phyloP scores from a whole-genome alignment of 163 green algal species.

The Coccomyxa subellipsoidea region DNA sequence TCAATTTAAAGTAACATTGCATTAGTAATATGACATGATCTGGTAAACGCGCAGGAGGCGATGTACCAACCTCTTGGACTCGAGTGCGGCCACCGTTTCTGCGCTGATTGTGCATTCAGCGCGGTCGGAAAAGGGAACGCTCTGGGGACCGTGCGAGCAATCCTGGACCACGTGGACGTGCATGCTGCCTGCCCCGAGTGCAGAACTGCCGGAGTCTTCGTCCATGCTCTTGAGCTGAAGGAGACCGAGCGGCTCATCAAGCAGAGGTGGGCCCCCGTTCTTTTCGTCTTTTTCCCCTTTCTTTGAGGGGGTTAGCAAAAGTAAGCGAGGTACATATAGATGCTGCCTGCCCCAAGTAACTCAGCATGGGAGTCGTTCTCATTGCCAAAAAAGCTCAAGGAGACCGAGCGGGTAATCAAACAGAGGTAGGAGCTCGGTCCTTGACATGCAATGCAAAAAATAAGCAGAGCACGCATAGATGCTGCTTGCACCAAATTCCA shows the following conservation, averaged over 20 bases:
- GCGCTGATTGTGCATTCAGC: constrained; percentile 19
- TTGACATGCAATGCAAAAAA: neutral
- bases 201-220: neutral
- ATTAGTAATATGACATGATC: too few species aligned
- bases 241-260: constrained; percentile 5
- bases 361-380: neutral
- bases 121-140: constrained; percentile 6
- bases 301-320: too few species aligned
- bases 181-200: constrained; percentile 6
- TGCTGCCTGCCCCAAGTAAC: too few species aligned
- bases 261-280: neutral
- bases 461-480: neutral
- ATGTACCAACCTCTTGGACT: constrained; percentile 24
- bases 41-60: constrained; percentile 23
- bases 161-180: neutral
- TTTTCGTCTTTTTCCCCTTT: neutral
- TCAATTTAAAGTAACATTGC: too few species aligned
- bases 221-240: neutral
- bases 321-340: too few species aligned
- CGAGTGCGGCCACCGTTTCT: constrained; percentile 26
- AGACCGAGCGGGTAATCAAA: neutral
- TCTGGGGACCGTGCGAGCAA: neutral
- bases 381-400: neutral
- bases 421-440: neutral
- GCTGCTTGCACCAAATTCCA: neutral